phyloP scores from a whole-genome alignment of 495 filamentous ascomycete genomes.

The Tuber magnatum region DNA sequence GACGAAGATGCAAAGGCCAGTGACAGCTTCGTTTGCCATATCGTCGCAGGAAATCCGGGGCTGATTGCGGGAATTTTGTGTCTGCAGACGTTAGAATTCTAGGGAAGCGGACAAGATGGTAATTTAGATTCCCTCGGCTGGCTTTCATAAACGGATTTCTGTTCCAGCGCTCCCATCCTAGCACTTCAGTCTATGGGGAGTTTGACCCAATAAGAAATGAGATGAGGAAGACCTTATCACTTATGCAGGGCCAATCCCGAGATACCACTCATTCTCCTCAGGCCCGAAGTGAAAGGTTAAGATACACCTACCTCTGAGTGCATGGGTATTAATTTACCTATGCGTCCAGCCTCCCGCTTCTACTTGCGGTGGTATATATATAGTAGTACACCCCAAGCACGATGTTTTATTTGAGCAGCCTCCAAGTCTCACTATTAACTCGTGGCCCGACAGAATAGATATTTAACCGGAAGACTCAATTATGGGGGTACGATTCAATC shows the following conservation, averaged over 20 bases:
- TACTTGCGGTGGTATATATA: background rate
- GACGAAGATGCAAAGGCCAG: constrained; percentile 27
- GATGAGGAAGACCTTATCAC: constrained; percentile 11
- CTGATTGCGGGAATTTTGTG: constrained; percentile 16
- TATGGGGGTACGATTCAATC: background rate
- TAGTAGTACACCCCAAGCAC: background rate
- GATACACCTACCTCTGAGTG: background rate
- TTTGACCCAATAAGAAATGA: constrained; percentile 16
- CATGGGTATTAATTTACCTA: background rate
- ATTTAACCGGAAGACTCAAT: background rate
- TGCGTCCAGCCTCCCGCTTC: background rate
- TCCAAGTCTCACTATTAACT: background rate
- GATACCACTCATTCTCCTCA: constrained; percentile 1
- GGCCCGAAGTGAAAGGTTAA: background rate
- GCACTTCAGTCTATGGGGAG: constrained; percentile 13
- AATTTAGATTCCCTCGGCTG: background rate
- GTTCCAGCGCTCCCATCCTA: background rate
- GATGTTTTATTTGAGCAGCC: background rate
- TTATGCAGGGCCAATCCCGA: constrained; percentile 15
- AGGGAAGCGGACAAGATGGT: constrained; percentile 19
- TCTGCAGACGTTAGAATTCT: constrained; percentile 12
- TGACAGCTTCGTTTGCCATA: constrained; percentile 29
- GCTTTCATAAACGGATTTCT: background rate
- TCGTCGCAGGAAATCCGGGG: too few relatives aligned
- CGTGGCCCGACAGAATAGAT: background rate